A percentile compares a stretch with the other conserved stretches of the same genome.
Evolutionary conservation across 2,329 filamentous ascomycete genomes (phyloP).

Genomic region (Hymenoscyphus fructigenus): DNA sequence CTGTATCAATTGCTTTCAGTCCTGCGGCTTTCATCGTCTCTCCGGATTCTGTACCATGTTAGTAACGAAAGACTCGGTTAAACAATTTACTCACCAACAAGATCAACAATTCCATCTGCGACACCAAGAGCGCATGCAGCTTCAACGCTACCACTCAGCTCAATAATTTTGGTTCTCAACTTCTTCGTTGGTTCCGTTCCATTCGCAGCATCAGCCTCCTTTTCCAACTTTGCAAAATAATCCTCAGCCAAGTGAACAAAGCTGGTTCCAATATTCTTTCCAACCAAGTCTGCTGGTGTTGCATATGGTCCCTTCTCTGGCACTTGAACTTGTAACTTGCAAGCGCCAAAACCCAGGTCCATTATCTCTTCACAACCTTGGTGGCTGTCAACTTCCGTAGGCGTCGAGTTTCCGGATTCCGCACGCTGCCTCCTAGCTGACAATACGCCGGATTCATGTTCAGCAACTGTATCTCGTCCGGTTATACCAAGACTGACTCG

Average conservation of each 20-base stretch:
- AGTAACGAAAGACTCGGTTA: conserved; percentile 15
- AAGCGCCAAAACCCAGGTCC: conserved; percentile 86
- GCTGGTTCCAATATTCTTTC: conserved; percentile 92
- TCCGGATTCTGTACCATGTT: conserved; percentile 72
- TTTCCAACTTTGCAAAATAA: conserved; percentile 81
- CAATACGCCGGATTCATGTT: conserved; percentile 71
- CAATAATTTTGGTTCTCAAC: conserved; percentile 84
- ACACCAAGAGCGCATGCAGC: conserved; percentile 94
- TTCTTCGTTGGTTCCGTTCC: conserved; percentile 46
- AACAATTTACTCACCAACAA: conserved; percentile 70
- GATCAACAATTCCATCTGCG: conserved; percentile 94
- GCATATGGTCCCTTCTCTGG: conserved; percentile 76
- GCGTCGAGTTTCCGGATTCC: conserved; percentile 47
- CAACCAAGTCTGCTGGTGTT: conserved; percentile 75
- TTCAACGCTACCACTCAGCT: conserved; percentile 94
- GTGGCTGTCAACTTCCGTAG: conserved; percentile 42
- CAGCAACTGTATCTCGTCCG: conserved; percentile 85
- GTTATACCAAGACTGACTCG: conserved; percentile 94
- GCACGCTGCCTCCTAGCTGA: conserved; percentile 48
- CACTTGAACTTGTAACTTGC: conserved; percentile 95
- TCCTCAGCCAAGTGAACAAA: conserved; percentile 81
- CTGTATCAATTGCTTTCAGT: conserved; percentile 89
- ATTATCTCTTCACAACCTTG: conserved; percentile 74
- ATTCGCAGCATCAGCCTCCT: conserved; percentile 41
- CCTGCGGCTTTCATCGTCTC: conserved; percentile 98